Evolutionary conservation across 179 eudicot species (phyloP).

Genomic region (Silene coronaria): DNA sequence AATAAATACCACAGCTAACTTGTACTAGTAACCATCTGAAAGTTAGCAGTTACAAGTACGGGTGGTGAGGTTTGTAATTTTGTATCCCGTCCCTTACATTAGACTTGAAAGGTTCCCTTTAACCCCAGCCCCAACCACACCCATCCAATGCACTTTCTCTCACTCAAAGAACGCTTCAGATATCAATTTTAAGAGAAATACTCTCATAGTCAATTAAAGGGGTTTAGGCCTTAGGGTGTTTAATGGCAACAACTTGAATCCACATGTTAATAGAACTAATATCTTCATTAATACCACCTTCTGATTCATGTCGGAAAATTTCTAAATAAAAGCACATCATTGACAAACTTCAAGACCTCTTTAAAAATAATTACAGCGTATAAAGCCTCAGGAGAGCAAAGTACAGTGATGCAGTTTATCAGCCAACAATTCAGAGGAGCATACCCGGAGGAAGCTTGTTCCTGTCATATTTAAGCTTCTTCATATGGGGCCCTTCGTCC

Average conservation of each 20-base stretch:
- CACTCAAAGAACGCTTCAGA: not conserved
- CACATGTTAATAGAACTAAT: not conserved
- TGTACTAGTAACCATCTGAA: not conserved
- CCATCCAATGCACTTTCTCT: not conserved
- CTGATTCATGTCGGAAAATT: not conserved
- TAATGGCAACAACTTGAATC: not conserved
- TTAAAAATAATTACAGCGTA: not conserved
- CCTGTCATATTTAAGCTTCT: slow-evolving; percentile 46
- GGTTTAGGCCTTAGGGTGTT: not conserved
- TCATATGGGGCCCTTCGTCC: slow-evolving; percentile 47
- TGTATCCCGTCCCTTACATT: not conserved
- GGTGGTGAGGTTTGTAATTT: not conserved
- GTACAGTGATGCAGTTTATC: not conserved
- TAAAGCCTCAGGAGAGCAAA: not conserved
- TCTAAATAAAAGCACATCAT: not conserved
- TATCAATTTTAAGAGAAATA: not conserved
- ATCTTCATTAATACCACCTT: not conserved
- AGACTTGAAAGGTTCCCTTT: slow-evolving; percentile 1
- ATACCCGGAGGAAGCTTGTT: slow-evolving; percentile 81
- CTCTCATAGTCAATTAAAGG: not conserved
- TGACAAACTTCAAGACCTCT: not conserved
- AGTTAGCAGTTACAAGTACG: not conserved
- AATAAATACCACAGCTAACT: not conserved
- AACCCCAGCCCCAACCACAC: not conserved
- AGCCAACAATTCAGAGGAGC: slow-evolving; percentile 12